A percentile compares a stretch with the other conserved stretches of the same genome.
phyloP scores from a whole-genome alignment of 495 filamentous ascomycete genomes.

The Aspergillus asperescens region DNA sequence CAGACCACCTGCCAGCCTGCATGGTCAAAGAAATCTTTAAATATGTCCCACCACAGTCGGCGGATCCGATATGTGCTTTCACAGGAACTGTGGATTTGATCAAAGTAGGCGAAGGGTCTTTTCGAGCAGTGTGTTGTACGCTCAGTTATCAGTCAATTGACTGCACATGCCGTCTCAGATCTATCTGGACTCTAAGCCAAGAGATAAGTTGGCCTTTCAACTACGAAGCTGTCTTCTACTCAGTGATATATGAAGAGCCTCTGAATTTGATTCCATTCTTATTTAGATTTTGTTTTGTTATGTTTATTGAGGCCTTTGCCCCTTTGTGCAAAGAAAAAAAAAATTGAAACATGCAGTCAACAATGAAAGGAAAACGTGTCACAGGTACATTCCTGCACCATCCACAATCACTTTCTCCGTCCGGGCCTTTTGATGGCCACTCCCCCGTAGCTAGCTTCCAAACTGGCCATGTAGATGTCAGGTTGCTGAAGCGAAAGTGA shows the following conservation, averaged over 20 bases:
- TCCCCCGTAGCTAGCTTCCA: not conserved
- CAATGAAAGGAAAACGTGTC: not conserved
- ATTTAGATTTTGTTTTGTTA: not conserved
- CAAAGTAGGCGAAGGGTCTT: not conserved
- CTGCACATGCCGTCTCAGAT: no score
- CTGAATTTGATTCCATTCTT: not conserved
- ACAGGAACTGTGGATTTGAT: not conserved
- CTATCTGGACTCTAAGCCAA: no score
- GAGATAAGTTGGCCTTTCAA: no score
- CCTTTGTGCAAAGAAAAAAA: not conserved
- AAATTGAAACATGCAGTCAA: not conserved
- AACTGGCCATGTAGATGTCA: no score
- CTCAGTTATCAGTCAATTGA: no score
- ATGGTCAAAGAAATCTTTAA: not conserved
- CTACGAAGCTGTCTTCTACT: no score
- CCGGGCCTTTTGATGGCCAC: not conserved
- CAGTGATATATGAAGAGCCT: no score
- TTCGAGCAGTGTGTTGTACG: no score
- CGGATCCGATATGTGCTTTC: not conserved
- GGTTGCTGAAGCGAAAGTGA: no score
- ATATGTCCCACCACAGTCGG: not conserved
- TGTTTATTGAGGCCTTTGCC: not conserved
- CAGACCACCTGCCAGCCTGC: not conserved
- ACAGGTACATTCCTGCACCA: not conserved
- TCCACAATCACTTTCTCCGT: not conserved